Evolutionary conservation across 345 rosid genomes (phyloP).

Genomic region (Conringia planisiliqua): DNA sequence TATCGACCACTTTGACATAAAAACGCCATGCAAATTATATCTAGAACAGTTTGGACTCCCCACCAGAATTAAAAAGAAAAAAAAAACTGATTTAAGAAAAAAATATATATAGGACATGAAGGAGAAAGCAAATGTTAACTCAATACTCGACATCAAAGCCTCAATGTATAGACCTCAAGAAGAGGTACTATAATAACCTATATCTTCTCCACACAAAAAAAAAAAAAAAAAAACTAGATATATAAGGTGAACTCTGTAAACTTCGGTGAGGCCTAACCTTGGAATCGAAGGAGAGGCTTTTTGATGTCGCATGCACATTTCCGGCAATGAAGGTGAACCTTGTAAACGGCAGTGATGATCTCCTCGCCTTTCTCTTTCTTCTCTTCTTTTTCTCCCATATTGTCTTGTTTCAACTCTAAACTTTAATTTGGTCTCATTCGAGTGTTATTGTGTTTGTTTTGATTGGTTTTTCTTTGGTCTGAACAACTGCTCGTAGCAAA

Average conservation of each 20-base stretch:
- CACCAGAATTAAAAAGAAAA: background rate
- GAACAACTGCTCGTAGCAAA: constrained; percentile 20
- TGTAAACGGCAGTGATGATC: constrained; percentile 59
- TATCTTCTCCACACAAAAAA: background rate
- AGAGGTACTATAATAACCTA: background rate
- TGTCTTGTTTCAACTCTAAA: background rate
- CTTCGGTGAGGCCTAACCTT: constrained; percentile 16
- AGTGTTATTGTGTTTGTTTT: background rate
- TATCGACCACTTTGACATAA: background rate
- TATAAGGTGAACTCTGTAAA: too few species aligned
- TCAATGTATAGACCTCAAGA: constrained; percentile 1
- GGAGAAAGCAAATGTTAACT: background rate
- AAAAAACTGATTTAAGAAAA: background rate
- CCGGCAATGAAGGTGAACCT: constrained; percentile 75
- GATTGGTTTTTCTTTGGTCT: constrained; percentile 15
- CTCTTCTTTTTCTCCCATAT: constrained; percentile 42
- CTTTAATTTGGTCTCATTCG: background rate
- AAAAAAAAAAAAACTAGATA: too few species aligned
- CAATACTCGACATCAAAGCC: background rate
- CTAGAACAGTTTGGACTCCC: background rate
- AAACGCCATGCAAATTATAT: background rate
- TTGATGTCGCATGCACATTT: constrained; percentile 64
- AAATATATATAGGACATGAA: background rate
- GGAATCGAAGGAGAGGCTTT: constrained; percentile 54
- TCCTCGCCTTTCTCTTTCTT: constrained; percentile 40